Base-by-base conservation (phyloP, 2,329 filamentous ascomycete genomes). In the Helotiales sp. region DNA sequence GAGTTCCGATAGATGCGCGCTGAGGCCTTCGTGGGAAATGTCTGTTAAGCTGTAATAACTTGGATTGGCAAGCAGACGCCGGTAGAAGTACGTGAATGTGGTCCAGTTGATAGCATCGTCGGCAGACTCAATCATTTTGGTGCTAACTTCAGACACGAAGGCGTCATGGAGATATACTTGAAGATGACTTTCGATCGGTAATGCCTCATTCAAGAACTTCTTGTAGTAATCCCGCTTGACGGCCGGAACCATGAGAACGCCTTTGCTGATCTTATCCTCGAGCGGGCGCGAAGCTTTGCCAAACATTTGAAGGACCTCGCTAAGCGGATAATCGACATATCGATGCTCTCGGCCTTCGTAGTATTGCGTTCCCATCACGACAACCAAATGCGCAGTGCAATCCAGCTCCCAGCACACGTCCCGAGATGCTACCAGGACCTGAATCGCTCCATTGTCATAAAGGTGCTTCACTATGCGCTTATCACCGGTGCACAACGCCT, bases 101-200 rank as follows among this genome's bases (percentile, higher is more conserved):
- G 92, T 91, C 95, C 95, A 99, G 75, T 96, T 96, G 66, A 99
- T 93, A 10, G 93, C 95, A 76, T 98, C 93, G 67, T 98, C 95
- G 13, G 92, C 96, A 12, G 93, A 96, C 68, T 91, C 86, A 60
- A 99, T 95, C 73, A 93, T 96, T 79, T 92, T 93, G 17, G 92
- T 96, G 78, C 92, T 97, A 69, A 98, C 92, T 74, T 99, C 95
- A 0, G 93, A 93, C 44, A 99, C 93, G 67, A 99, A 98, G 0
- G 92, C 93, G 75, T 99, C 96, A 67, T 96, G 91, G 31, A 99
- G 81, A 73, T 92, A 96, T 55, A 90, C 87, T 71, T 96, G 90
- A 30, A 99, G 81, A 72, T 96, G 92, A 63, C 91, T 96, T 76
- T 99, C 95, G 24, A 99, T 91, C 0, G 95, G 95, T 40, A 99